Percentiles rank a stretch among this genome's conserved stretches.
Evolutionary conservation across 495 filamentous ascomycete genomes (phyloP).

Genomic region (Neurospora hispaniola): DNA sequence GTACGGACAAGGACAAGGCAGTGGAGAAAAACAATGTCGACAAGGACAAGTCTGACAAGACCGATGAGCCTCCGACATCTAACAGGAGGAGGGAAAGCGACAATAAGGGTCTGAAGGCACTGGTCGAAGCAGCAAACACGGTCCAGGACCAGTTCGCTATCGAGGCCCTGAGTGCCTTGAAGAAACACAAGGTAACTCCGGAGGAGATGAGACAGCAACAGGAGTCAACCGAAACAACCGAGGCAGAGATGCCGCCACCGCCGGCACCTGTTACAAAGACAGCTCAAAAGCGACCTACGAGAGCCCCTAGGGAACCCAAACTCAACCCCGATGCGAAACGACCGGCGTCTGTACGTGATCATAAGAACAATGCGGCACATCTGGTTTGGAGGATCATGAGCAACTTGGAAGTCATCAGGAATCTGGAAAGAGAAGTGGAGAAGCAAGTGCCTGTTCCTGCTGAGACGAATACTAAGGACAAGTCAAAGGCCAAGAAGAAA

Average conservation of each 20-base stretch:
- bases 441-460: neutral
- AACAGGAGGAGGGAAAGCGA: neutral
- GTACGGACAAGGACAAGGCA: slow-evolving; percentile 1
- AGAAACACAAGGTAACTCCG: neutral
- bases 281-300: neutral
- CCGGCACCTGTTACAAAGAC: slow-evolving; percentile 1
- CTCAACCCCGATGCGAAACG: slow-evolving; percentile 24
- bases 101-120: neutral
- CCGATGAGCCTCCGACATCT: neutral
- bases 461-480: neutral
- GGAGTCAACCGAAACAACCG: neutral
- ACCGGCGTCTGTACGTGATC: slow-evolving; percentile 23
- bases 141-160: neutral
- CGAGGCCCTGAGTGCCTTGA: neutral
- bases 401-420: slow-evolving; percentile 2
- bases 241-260: slow-evolving; percentile 1
- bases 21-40: slow-evolving; percentile 8
- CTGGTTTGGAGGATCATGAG: slow-evolving; percentile 21
- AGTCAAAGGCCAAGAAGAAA: neutral
- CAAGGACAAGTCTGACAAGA: slow-evolving; percentile 2
- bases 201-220: neutral
- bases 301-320: slow-evolving; percentile 8
- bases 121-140: neutral
- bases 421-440: neutral
- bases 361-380: slow-evolving; percentile 27